Conservation (phyloP, 768 basidiomycete species). For the Scleroderma citrinum region DNA sequence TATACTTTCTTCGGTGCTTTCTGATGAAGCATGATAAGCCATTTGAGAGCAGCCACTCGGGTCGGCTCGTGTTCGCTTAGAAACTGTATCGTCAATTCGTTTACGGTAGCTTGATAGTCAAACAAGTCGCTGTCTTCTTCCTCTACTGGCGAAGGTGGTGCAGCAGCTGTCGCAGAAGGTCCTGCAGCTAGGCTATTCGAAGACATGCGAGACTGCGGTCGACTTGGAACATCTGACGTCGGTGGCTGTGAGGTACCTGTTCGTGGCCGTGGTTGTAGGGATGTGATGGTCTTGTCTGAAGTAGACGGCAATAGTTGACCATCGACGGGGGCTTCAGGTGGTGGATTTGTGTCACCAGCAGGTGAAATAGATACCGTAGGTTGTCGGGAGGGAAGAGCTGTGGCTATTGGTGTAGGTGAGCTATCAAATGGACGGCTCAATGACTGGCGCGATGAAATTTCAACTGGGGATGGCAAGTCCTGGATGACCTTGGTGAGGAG, state of each 20-base stretch:
- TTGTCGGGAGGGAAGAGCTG: slow-evolving; percentile 44
- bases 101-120: slow-evolving; percentile 90
- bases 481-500: slow-evolving; percentile 82
- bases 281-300: slow-evolving; percentile 35
- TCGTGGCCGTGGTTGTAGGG: slow-evolving; percentile 27
- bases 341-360: slow-evolving; percentile 43
- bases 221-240: slow-evolving; percentile 36
- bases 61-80: slow-evolving; percentile 97
- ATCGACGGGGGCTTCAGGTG: slow-evolving; percentile 41
- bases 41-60: slow-evolving; percentile 90
- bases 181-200: slow-evolving; percentile 35
- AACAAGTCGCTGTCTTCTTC: slow-evolving; percentile 66
- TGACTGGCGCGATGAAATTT: slow-evolving; percentile 29
- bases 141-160: slow-evolving; percentile 22
- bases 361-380: slow-evolving; percentile 37
- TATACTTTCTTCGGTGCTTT: slow-evolving; percentile 93
- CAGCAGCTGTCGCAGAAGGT: slow-evolving; percentile 26
- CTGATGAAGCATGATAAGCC: slow-evolving; percentile 98
- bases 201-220: slow-evolving; percentile 61
- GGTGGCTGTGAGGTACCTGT: slow-evolving; percentile 16
- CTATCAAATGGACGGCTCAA: slow-evolving; percentile 35
- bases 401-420: slow-evolving; percentile 51
- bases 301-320: slow-evolving; percentile 18
- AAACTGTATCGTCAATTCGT: slow-evolving; percentile 88
- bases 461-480: slow-evolving; percentile 67